Base-by-base conservation (phyloP, 1,284 basidiomycete species). In the Sphagnurus paluster region DNA sequence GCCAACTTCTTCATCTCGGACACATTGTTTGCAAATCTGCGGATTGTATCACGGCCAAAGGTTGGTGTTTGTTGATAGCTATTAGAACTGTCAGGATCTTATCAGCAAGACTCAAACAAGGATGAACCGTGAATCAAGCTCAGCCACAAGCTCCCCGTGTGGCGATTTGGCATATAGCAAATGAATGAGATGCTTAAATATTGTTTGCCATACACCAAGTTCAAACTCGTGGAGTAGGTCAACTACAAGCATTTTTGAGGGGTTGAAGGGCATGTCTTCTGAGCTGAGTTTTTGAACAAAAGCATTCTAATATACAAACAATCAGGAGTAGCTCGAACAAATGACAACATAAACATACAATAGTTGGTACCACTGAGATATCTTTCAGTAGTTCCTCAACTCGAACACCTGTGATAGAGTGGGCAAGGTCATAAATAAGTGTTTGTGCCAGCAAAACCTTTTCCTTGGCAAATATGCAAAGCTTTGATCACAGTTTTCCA, bases 1-100 rank as follows among this genome's bases (percentile, higher is more conserved):
- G 63, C 64, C 10, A 65, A 28, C 25, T 54, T 59, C 40, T 60
- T 63, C 59, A 65, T 58, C 36, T 61, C 63, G 5, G 60, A 66
- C 0, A 50, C 41, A 43, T 67, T 64, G 1, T 34, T 49, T n/a
- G 53, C 9, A 46, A 66, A 66, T 6, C 30, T 41, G 0, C 60
- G 52, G 26, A 66, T 66, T 1, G 59, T 63, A 21, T 48, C 52
- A 9, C 48, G 6, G 5, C 64, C 63, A 49, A 66, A 67, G 4
- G 55, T 48, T 4, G 62, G 32, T 7, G 14, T 6, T 34, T 17
- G 16, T 19, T 32, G 30, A 7, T 34, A 5, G 32, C 14, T 7
- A 7, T 34, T 16, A 7, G 16, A 14, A 34, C 16, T 16, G 14
- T 7, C 2, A 34, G 11, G 11, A 5, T 34, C 20, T 17, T 4